These are phyloP conservation scores for Zygnema cylindricum DNA, from an alignment of 139 green algal species.

Conservation along the genomic window DNA sequence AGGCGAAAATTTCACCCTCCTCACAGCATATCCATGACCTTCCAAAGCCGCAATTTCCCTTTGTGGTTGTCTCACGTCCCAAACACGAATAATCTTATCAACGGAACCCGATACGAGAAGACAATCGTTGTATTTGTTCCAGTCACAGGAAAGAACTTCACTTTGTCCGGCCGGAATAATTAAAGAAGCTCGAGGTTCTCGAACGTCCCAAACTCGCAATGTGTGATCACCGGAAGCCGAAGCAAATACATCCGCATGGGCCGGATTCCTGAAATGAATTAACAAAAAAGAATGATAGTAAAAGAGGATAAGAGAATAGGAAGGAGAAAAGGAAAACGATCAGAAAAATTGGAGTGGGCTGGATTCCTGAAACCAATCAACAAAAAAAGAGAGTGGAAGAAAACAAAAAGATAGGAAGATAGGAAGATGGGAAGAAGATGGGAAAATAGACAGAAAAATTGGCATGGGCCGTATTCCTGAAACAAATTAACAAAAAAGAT, in stretches of 20 bases:
- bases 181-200: conserved; percentile 77
- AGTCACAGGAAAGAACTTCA: conserved; percentile 72
- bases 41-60: conserved; percentile 70
- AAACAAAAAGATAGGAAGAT: not conserved
- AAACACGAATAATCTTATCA: conserved; percentile 90
- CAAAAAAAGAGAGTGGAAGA: not conserved
- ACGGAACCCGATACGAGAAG: conserved; percentile 77
- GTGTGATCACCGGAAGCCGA: conserved; percentile 62
- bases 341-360: not conserved
- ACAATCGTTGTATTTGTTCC: conserved; percentile 93
- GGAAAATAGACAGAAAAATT: not conserved
- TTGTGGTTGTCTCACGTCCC: conserved; percentile 51
- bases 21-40: conserved; percentile 90
- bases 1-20: conserved; percentile 87
- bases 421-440: not conserved
- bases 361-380: not conserved
- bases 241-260: conserved; percentile 67
- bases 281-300: not conserved
- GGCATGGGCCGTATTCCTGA: not conserved
- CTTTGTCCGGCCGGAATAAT: conserved; percentile 81
- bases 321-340: conserved; percentile 17
- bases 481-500: not conserved
- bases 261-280: conserved; percentile 54
- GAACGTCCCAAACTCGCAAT: conserved; percentile 55
- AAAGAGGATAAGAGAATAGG: not conserved